phyloP scores from a whole-genome alignment of 331 rosid species.

The Cydonia oblonga region DNA sequence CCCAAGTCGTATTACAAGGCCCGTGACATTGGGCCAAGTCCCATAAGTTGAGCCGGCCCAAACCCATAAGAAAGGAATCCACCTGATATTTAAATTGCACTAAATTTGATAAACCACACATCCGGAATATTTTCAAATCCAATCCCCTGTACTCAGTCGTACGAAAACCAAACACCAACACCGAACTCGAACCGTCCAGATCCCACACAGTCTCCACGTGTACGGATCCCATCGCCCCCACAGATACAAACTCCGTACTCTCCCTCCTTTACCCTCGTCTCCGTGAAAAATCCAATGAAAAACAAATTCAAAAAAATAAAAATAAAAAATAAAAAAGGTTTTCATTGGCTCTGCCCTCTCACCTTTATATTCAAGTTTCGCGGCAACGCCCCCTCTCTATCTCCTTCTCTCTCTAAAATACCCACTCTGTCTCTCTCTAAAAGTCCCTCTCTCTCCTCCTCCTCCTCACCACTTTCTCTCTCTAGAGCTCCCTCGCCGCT shows the following conservation, averaged over 20 bases:
- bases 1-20: background rate
- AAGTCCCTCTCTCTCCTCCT: background rate
- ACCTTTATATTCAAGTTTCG: conserved; percentile 60
- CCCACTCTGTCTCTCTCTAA: background rate
- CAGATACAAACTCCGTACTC: conserved; percentile 19
- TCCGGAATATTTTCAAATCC: conserved; percentile 12
- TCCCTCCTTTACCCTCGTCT: conserved; percentile 37
- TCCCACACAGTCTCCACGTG: conserved; percentile 2
- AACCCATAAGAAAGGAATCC: background rate
- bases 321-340: background rate
- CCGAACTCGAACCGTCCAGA: background rate
- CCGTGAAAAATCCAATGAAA: conserved; percentile 7
- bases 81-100: background rate
- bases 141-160: conserved; percentile 10
- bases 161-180: background rate
- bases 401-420: background rate
- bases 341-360: conserved; percentile 16
- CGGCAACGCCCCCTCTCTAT: conserved; percentile 44
- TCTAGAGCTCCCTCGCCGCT: background rate
- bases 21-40: background rate
- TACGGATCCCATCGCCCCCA: background rate
- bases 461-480: conserved; percentile 9
- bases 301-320: background rate
- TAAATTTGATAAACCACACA: background rate
- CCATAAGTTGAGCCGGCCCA: background rate